Base-by-base conservation (phyloP, 129 eudicot species). In the Helichrysum umbraculigerum region DNA sequence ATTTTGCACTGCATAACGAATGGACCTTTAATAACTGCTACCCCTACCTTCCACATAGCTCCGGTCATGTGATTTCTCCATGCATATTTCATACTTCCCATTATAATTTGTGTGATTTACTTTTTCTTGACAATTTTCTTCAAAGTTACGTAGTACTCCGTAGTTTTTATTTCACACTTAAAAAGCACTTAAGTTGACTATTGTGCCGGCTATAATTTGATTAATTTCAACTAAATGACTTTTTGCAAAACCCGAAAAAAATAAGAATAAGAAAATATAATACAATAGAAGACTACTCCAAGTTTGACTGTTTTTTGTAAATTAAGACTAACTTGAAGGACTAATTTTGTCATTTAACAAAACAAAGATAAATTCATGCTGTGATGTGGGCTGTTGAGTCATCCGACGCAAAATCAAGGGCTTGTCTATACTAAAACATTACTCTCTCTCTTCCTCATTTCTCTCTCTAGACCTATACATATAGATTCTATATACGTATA, bases 391-490 rank as follows among this genome's bases (percentile, higher is more conserved):
- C 12, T 47, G 54, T 47, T 47, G 54, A 47, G 54, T 47, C 54
- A 47, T 14, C 54, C 54, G 54, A 14, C 4, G 54, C 54, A 47
- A 47, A 47, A 47, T 47, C 54, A 57, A 57, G 62, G 62, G 4
- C 62, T 57, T 57, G 62, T 57, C 29, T 21, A 68, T n/a, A 68
- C 70, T 33, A 47, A 47, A 47, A 47, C 54, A 47, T 47, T 47
- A 14, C 68, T 73, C 41, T 56, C 25, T 75, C 63, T 29, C 19
- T 34, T 14, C 54, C n/a, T 47, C 17, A 4, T 19, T 57, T 57
- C 62, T 57, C 62, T 57, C 62, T 57, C 29, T 57, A 57, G 28
- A 57, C 62, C 22, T 57, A 57, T 16, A 57, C 28, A 57, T 20
- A 57, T 57, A 57, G 62, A 57, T 57, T 57, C 29, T 9, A 20